These are phyloP conservation scores for Fibroporia radiculosa DNA, from an alignment of 768 basidiomycete species.

Conservation along the genomic window DNA sequence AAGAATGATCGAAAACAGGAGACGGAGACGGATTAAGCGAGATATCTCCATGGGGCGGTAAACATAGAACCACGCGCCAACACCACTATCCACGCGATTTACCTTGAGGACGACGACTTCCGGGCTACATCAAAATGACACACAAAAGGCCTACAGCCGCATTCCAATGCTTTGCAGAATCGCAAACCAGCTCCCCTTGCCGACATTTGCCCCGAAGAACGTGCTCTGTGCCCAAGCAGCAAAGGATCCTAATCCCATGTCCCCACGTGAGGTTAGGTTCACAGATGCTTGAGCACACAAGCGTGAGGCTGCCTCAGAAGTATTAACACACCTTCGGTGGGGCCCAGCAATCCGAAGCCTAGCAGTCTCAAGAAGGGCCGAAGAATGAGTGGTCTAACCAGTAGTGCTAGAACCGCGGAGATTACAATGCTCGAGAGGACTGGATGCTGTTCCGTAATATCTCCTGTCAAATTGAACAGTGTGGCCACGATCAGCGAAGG, in stretches of 20 bases:
- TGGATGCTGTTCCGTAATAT: constrained; percentile 31
- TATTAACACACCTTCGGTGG: constrained; percentile 7
- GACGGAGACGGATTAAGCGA: too few relatives aligned
- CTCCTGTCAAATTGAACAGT: constrained; percentile 18
- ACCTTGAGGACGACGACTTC: too few relatives aligned
- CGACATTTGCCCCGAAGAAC: constrained; percentile 27
- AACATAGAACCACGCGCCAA: too few relatives aligned
- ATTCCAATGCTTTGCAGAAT: constrained; percentile 24
- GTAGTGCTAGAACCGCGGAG: constrained; percentile 16
- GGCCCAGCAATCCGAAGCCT: constrained; percentile 28
- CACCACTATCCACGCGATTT: too few relatives aligned
- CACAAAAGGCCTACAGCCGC: constrained; percentile 8
- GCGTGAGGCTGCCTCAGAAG: background rate
- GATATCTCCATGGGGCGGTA: too few relatives aligned
- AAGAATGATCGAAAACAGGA: too few relatives aligned
- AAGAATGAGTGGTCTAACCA: constrained; percentile 25
- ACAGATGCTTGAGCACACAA: too few relatives aligned
- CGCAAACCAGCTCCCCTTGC: constrained; percentile 28
- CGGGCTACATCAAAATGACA: background rate
- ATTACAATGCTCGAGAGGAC: constrained; percentile 16
- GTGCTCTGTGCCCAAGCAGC: constrained; percentile 29
- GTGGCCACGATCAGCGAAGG: background rate
- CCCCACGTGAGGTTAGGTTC: too few relatives aligned
- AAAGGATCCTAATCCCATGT: constrained; percentile 27
- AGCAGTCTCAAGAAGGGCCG: constrained; percentile 26